Conservation (phyloP, 208 protist species). For the Trypanosoma avium region DNA sequence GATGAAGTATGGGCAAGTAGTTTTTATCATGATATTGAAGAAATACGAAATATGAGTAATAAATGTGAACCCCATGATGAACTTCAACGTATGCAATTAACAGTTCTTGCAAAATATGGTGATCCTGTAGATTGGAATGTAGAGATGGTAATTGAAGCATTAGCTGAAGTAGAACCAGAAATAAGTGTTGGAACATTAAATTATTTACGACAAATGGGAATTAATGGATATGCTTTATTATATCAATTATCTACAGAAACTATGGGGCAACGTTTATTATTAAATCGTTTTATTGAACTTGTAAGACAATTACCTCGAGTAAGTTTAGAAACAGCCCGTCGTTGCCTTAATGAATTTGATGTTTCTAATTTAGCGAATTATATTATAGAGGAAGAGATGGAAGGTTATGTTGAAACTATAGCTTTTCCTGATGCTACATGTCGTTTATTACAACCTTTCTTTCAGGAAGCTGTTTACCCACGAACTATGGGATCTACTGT, state of each 20-base stretch:
- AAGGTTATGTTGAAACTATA: not conserved
- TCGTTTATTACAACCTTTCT: constrained; percentile 25
- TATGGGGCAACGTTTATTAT: constrained; percentile 3
- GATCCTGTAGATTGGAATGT: constrained; percentile 27
- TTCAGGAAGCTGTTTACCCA: constrained; percentile 20
- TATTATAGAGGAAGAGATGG: too few species aligned
- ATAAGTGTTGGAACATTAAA: constrained; percentile 16
- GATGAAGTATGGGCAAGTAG: constrained; percentile 17
- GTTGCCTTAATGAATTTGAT: constrained; percentile 6
- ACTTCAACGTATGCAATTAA: constrained; percentile 24
- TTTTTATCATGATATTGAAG: constrained; percentile 23
- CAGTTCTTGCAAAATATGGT: constrained; percentile 15
- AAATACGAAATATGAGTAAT: constrained; percentile 18
- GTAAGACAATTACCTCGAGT: constrained; percentile 4
- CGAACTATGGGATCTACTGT: constrained; percentile 14
- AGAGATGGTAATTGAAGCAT: constrained; percentile 23
- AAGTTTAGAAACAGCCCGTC: constrained; percentile 6
- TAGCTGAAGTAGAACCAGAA: constrained; percentile 20
- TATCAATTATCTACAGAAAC: constrained; percentile 2
- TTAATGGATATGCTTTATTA: constrained; percentile 20
- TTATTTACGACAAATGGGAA: constrained; percentile 22
- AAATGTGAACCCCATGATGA: constrained; percentile 18
- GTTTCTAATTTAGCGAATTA: too few species aligned
- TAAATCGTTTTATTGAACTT: constrained; percentile 22
- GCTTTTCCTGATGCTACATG: constrained; percentile 29